Evolutionary conservation across 2,329 filamentous ascomycete species (phyloP), one percentile per base, ranked within the genome.

Genomic region (Sordariomycetes sp.): DNA sequence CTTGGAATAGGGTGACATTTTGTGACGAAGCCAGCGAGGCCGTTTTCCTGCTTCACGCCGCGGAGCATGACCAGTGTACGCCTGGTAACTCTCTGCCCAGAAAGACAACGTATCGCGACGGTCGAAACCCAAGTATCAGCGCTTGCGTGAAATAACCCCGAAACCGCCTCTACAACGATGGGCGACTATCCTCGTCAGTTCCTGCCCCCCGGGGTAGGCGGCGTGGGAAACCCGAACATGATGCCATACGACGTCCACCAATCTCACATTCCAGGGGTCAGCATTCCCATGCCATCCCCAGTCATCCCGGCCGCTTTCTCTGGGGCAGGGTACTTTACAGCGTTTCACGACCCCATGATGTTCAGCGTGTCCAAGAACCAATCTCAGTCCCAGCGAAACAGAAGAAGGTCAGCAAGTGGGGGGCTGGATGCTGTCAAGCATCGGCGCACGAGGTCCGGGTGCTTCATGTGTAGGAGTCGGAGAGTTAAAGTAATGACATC

Each of bases 381-480:
- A 54, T 50, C 45, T 10, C 20, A 20, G 20, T 24, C 45, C 45
- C 45, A 50, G 45, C 74, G 78, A 63, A 72, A 69, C 60, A 73
- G 79, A 55, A 74, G 78, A 58, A 81, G 80, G 62, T 79, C 78
- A 45, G n/a, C 39, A 1, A 65, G 72, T 10, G 67, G 73, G 2
- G 76, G 75, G 2, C 61, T 74, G 53, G 88, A 95, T 60, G 85
- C 87, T 65, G 87, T 95, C 63, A 97, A 97, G 71, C 92, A 97
- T 69, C 86, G 91, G 60, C 84, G 94, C 63, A 97, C 94, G 51
- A 81, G 94, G 64, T 96, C 90, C 61, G 94, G 94, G 32, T 99
- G 94, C 72, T 96, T 78, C 62, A 97, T 91, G 53, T 99, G 94
- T 70, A 82, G 94, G 59, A 86, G 85, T 64, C 82, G 94, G 62